Base-by-base conservation (phyloP, 2,329 filamentous ascomycete genomes). In the Ophiostoma ulmi region DNA sequence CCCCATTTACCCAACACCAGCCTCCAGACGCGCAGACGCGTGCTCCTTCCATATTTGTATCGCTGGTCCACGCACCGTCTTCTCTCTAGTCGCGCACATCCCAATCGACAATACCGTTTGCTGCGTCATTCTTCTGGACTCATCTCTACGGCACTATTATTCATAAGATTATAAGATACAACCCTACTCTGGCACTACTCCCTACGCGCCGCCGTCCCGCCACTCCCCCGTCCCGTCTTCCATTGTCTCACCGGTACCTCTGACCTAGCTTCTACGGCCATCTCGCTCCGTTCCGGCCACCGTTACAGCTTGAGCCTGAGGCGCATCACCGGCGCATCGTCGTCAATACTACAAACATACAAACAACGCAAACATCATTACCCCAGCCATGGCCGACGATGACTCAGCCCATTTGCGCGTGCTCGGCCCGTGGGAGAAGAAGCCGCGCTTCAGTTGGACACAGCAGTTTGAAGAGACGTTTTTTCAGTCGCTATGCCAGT, bases 401-500 rank as follows among this genome's bases (percentile, higher is more conserved):
- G 78, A 78, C 70, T 71, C 70, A 64, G 70, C 70, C 41, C 72
- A 72, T 64, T 52, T 68, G 71, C 73, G 44, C 74, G 69, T 58
- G 71, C 65, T 55, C 68, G 48, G 71, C 72, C 70, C 73, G 64
- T 73, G 72, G 73, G 71, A 78, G 69, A 77, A 76, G 65, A 78
- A 79, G 41, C 85, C 86, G 69, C 83, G 86, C 72, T 88, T 88
- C 77, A 87, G 84, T 77, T 88, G 86, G 86, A 87, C 85, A 70
- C 80, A 82, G 1, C 82, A 83, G 26, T 88, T 84, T 79, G 86
- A 88, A 78, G 81, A 83, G 70, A 88, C 86, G 71, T 88, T 88
- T 77, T 88, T 88, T 78, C 81, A 83, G 70, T 88, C 86, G 68
- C 82, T 88, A 5, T 87, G 85, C 79, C 84, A 88, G 74, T 87